Conservation (phyloP, 176 grass and related monocot species). For the Ensete ventricosum region DNA sequence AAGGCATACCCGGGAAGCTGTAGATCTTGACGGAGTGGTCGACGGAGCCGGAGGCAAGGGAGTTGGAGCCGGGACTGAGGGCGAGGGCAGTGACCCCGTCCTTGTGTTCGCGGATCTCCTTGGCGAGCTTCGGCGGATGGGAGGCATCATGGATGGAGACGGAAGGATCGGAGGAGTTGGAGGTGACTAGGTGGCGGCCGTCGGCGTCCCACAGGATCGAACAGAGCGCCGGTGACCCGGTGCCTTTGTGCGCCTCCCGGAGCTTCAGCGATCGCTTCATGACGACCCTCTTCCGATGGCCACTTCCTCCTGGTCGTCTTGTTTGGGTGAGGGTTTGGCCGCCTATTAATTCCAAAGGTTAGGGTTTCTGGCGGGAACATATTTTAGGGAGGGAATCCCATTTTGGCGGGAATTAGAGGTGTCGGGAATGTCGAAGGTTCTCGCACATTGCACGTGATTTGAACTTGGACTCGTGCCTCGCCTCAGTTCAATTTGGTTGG, state of each 20-base stretch:
- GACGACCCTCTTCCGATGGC: not conserved
- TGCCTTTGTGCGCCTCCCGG: conserved; percentile 63
- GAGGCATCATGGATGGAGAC: conserved; percentile 61
- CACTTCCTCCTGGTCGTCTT: not conserved
- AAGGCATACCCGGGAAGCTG: conserved; percentile 51
- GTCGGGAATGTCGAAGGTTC: too few relatives aligned
- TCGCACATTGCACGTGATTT: too few relatives aligned
- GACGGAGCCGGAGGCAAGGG: conserved; percentile 68
- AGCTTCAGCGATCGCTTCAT: conserved; percentile 86
- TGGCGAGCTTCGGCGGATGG: conserved; percentile 15
- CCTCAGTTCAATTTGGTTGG: too few relatives aligned
- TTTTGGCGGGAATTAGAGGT: conserved; percentile 2
- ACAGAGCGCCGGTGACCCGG: conserved; percentile 39
- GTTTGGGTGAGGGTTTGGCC: not conserved
- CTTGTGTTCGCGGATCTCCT: conserved; percentile 57
- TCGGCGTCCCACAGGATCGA: conserved; percentile 49
- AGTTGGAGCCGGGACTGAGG: conserved; percentile 36
- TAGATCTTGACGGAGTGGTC: conserved; percentile 95
- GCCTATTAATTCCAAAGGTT: not conserved
- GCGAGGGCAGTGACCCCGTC: conserved; percentile 79
- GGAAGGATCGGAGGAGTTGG: conserved; percentile 43
- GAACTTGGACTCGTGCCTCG: too few relatives aligned
- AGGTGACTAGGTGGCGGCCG: conserved; percentile 53
- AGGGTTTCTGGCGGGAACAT: not conserved
- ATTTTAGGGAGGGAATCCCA: not conserved